Conservation (phyloP, 352 stramenopile species). For the Phytophthora rubi region DNA sequence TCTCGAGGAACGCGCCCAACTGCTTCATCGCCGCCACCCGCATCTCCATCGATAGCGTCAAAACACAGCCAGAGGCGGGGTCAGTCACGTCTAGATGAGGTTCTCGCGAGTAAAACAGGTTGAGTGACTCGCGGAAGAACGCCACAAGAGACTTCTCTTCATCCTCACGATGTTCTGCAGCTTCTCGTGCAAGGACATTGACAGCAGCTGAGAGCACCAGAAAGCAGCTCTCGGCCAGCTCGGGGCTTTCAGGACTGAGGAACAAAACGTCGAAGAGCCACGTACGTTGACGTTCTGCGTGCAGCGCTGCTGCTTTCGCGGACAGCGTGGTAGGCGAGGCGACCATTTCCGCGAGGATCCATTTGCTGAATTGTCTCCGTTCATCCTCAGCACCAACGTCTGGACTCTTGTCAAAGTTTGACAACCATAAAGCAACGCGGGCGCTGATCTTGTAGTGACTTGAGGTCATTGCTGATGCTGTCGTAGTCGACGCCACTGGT, state of each 20-base stretch:
- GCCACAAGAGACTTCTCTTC: slow-evolving; percentile 20
- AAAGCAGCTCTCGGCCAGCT: slow-evolving; percentile 40
- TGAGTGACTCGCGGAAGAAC: slow-evolving; percentile 41
- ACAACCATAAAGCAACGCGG: slow-evolving; percentile 20
- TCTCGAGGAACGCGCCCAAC: slow-evolving; percentile 39
- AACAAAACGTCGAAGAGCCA: slow-evolving; percentile 74
- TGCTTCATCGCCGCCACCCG: slow-evolving; percentile 27
- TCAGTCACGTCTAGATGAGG: slow-evolving; percentile 42
- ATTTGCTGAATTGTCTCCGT: slow-evolving; percentile 36
- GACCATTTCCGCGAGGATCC: slow-evolving; percentile 40
- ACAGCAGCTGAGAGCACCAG: slow-evolving; percentile 34
- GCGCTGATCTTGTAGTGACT: slow-evolving; percentile 8
- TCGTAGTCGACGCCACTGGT: neutral
- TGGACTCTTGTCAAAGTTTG: slow-evolving; percentile 5
- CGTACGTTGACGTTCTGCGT: slow-evolving; percentile 40
- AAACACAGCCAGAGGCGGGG: slow-evolving; percentile 38
- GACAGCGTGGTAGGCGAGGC: slow-evolving; percentile 15
- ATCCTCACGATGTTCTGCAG: slow-evolving; percentile 8
- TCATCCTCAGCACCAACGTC: slow-evolving; percentile 11
- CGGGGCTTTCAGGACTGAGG: slow-evolving; percentile 38
- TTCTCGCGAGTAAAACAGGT: slow-evolving; percentile 53
- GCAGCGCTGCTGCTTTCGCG: neutral
- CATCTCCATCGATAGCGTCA: slow-evolving; percentile 32
- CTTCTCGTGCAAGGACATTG: slow-evolving; percentile 24
- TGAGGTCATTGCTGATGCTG: neutral